Percentiles rank a stretch among this genome's conserved stretches.
These are phyloP conservation scores for Vitis hybrid DNA, from an alignment of 177 flowering plant species.

Conservation along the genomic window DNA sequence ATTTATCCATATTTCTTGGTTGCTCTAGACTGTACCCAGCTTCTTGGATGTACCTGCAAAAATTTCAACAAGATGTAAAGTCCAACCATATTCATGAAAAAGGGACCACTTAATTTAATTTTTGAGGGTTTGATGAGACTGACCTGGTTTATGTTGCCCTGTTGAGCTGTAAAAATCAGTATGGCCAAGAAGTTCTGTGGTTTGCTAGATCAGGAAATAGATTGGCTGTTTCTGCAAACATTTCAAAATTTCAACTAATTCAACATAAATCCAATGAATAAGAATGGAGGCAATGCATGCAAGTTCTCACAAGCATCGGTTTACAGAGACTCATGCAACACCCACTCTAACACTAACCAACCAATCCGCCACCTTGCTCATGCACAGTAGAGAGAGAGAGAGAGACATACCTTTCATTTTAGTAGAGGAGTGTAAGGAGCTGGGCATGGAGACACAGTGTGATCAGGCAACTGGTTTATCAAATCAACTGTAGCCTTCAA, in stretches of 20 bases:
- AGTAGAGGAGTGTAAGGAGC: constrained; percentile 89
- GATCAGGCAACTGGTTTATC: constrained; percentile 79
- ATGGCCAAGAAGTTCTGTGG: constrained; percentile 1
- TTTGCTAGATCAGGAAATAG: constrained; percentile 4
- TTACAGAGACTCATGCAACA: too few species aligned
- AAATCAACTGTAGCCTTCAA: constrained; percentile 60
- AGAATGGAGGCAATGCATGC: too few species aligned
- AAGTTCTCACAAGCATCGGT: background rate
- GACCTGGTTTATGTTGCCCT: constrained; percentile 6
- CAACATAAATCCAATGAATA: background rate
- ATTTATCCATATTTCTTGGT: too few species aligned
- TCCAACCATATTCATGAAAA: background rate
- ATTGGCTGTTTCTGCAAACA: constrained; percentile 14
- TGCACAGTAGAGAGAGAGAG: constrained; percentile 11
- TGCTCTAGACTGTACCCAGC: too few species aligned
- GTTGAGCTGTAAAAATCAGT: background rate
- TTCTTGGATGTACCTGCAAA: too few species aligned
- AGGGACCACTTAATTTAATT: background rate
- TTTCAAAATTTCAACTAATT: background rate
- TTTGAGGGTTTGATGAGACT: background rate
- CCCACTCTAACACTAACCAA: too few species aligned
- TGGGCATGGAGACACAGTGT: constrained; percentile 85
- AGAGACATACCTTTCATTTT: constrained; percentile 46
- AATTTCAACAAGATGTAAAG: too few species aligned
- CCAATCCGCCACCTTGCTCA: background rate